These are phyloP conservation scores for Triticum dicoccoides DNA, from an alignment of 176 grass and related monocot genomes.

Conservation along the genomic window DNA sequence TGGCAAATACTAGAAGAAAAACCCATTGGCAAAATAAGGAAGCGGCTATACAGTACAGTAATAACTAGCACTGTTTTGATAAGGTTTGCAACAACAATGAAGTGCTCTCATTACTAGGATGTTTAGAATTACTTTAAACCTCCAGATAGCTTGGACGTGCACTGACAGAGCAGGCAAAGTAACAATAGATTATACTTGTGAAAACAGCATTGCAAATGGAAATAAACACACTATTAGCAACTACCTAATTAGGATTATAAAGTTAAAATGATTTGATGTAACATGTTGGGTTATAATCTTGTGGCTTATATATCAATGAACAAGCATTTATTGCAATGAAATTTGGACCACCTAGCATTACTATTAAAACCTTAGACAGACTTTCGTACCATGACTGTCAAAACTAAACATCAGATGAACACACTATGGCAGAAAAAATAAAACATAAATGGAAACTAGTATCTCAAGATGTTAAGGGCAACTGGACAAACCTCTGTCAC, in stretches of 20 bases:
- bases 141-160: neutral
- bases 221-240: neutral
- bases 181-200: neutral
- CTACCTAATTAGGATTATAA: conserved; percentile 1
- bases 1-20: neutral
- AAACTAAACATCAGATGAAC: conserved; percentile 9
- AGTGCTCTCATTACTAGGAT: neutral
- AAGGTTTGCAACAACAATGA: conserved; percentile 10
- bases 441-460: conserved; percentile 31
- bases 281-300: neutral
- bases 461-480: conserved; percentile 25
- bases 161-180: neutral
- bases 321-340: neutral
- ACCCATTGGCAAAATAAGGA: neutral
- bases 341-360: neutral
- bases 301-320: conserved; percentile 11
- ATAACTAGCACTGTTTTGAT: conserved; percentile 15
- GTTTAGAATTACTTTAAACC: conserved; percentile 16
- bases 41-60: neutral
- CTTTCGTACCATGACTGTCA: neutral
- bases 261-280: neutral
- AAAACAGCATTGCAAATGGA: conserved; percentile 16
- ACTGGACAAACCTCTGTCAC: conserved; percentile 87
- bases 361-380: neutral
- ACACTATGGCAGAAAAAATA: conserved; percentile 15